These are phyloP conservation scores for Thraustochytrium striatum DNA, from an alignment of 352 stramenopile species.

Conservation along the genomic window DNA sequence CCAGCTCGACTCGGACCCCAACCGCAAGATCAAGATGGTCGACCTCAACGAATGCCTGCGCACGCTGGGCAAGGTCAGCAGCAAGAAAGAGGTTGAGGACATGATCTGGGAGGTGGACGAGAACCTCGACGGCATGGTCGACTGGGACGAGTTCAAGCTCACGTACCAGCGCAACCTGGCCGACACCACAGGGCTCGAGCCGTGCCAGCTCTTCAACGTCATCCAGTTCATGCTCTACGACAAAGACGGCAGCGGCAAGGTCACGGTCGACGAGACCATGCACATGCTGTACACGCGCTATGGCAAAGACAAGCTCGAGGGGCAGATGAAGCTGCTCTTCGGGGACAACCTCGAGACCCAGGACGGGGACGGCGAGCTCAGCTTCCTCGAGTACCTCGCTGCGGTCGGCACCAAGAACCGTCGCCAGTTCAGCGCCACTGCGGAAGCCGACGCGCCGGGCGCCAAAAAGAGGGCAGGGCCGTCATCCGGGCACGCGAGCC, in stretches of 20 bases:
- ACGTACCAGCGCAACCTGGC: constrained; percentile 95
- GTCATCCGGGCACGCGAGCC: no score
- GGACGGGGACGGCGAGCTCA: constrained; percentile 49
- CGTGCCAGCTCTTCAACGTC: constrained; percentile 90
- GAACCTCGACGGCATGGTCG: constrained; percentile 87
- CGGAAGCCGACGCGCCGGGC: background rate
- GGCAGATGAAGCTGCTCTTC: constrained; percentile 51
- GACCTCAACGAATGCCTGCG: constrained; percentile 89
- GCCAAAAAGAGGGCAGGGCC: no score
- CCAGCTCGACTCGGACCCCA: constrained; percentile 52
- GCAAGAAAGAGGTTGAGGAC: constrained; percentile 91
- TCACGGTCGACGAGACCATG: constrained; percentile 96
- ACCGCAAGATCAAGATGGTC: constrained; percentile 75
- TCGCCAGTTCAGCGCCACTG: background rate
- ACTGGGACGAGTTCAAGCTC: constrained; percentile 88
- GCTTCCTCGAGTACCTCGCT: constrained; percentile 40
- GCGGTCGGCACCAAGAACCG: constrained; percentile 42
- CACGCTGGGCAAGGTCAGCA: constrained; percentile 78
- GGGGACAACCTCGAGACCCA: constrained; percentile 47
- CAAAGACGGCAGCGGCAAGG: constrained; percentile 81
- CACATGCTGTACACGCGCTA: constrained; percentile 92
- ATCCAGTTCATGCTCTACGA: constrained; percentile 97
- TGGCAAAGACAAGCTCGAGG: constrained; percentile 73
- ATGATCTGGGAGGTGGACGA: constrained; percentile 98
- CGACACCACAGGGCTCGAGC: constrained; percentile 85